phyloP scores from a whole-genome alignment of 1,284 basidiomycete genomes.

The Puccinia horiana region DNA sequence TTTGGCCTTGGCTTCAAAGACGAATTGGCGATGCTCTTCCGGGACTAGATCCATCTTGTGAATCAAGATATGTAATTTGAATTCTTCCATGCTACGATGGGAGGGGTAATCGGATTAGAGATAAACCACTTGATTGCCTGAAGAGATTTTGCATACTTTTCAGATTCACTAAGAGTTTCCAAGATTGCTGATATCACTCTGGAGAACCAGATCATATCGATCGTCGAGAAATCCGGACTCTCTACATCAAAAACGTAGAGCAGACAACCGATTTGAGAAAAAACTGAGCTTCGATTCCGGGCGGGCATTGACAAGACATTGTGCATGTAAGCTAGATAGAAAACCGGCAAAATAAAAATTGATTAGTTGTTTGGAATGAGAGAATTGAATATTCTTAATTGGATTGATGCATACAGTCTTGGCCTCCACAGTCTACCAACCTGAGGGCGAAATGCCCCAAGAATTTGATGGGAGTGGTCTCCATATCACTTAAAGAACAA shows the following conservation, averaged over 20 bases:
- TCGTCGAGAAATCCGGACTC: conserved; percentile 54
- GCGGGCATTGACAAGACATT: conserved; percentile 93
- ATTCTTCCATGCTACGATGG: conserved; percentile 61
- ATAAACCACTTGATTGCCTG: not conserved
- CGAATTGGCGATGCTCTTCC: conserved; percentile 63
- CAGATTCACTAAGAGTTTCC: conserved; percentile 30
- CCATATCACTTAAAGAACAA: conserved; percentile 68
- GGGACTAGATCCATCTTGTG: conserved; percentile 86
- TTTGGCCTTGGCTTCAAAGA: conserved; percentile 67
- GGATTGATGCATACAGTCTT: conserved; percentile 64
- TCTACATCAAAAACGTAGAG: conserved; percentile 95
- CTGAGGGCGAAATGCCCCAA: conserved; percentile 86
- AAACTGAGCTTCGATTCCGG: conserved; percentile 85
- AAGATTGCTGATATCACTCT: conserved; percentile 42
- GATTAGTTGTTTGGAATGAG: not conserved
- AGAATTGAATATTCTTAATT: not conserved
- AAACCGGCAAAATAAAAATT: not conserved
- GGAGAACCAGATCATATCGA: conserved; percentile 61
- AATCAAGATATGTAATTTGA: conserved; percentile 83
- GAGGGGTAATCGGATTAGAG: not conserved
- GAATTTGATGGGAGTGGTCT: conserved; percentile 95
- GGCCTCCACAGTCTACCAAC: conserved; percentile 97
- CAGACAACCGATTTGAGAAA: conserved; percentile 90
- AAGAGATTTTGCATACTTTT: not conserved
- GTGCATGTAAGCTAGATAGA: conserved; percentile 28